A percentile compares a stretch with the other conserved stretches of the same genome.
Evolutionary conservation across 805 yeast genomes (phyloP).

Genomic region (Kluyveromyces dobzhanskii): DNA sequence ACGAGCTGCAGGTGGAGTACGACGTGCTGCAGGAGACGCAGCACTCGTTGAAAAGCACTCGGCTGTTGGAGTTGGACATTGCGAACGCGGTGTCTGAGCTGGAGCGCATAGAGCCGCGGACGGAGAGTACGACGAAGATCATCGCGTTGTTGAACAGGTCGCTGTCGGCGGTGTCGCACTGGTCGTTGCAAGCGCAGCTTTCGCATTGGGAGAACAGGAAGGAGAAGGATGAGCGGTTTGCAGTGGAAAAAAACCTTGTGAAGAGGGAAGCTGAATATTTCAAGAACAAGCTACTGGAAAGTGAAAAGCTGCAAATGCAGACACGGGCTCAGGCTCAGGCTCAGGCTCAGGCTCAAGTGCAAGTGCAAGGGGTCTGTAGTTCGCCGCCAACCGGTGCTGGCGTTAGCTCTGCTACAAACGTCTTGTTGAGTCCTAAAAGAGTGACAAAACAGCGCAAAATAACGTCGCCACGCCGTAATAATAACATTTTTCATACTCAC

Average conservation of each 20-base stretch:
- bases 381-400: neutral
- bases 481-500: neutral
- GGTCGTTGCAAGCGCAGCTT: conserved; percentile 27
- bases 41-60: conserved; percentile 18
- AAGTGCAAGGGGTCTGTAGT: neutral
- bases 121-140: conserved; percentile 10
- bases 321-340: neutral
- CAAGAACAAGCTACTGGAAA: conserved; percentile 10
- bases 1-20: neutral
- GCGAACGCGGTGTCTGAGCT: conserved; percentile 12
- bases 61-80: conserved; percentile 18
- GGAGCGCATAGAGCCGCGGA: conserved; percentile 8
- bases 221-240: conserved; percentile 15
- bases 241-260: conserved; percentile 18
- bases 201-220: conserved; percentile 15
- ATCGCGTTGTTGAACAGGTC: conserved; percentile 20
- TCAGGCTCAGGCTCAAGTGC: neutral
- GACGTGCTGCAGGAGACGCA: conserved; percentile 1
- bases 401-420: neutral
- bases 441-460: neutral
- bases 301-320: conserved; percentile 4
- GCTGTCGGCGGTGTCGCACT: conserved; percentile 24
- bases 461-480: neutral
- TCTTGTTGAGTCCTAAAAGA: conserved; percentile 2
- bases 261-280: conserved; percentile 21